Base-by-base conservation (phyloP, 225 moss, liverwort and hornwort genomes). In the Bryum argenteum region DNA sequence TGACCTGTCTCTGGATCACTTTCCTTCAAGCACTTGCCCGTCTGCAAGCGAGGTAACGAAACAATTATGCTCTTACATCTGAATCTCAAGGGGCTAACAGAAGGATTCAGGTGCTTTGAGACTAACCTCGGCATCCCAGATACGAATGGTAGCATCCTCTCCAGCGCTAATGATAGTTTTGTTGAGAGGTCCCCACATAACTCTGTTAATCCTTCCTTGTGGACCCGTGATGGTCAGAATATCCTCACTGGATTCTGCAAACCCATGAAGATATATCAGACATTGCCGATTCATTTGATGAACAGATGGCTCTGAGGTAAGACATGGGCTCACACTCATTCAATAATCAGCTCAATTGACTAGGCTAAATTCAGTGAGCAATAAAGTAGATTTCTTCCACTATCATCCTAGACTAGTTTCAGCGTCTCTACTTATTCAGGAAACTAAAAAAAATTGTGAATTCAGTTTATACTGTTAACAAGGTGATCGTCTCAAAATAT, bases 81-180 rank as follows among this genome's bases (percentile, higher is more conserved):
- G 4, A 54, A 50, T n/a, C 40, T 55, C n/a, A 65, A 28, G 48
- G 4, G 48, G 47, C 19, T 54, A 40, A 54, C 38, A 42, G 11
- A 57, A 63, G 5, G 0, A 14, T 39, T 59, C 28, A 71, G 44
- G 13, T 43, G 61, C 60, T 8, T 53, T 58, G 9, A 68, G 23
- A 80, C 80, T 44, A 66, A 94, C 94, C 88, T 91, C 91, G 26
- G 89, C 96, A 82, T 96, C 96, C 91, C 93, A 96, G 60, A 91
- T 96, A 40, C 91, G 93, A 50, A 96, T 62, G 26, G 83, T 69
- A 24, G 84, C 84, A 75, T 96, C 96, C 67, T 96, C 96, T 16
- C 96, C 96, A 61, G 88, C 96, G 79, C 96, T 93, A 62, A 96
- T 93, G 18, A 96, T 96, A 17, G 96, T 96, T 81, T 88, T 87